Conservation (phyloP, 129 eudicot genomes). For the Chrysanthemum makinoi region DNA sequence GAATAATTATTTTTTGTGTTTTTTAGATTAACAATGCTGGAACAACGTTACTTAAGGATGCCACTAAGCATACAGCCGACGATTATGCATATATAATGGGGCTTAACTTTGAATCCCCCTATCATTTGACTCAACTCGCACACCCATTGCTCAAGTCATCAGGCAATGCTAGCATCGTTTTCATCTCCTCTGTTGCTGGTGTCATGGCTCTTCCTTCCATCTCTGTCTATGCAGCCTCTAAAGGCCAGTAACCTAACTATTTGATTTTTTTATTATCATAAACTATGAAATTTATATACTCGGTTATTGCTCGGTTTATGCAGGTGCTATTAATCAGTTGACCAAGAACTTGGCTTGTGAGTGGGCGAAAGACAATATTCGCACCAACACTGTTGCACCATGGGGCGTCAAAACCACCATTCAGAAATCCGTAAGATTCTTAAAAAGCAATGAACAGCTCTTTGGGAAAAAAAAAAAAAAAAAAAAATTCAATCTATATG, state of each 20-base stretch:
- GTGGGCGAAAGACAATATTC: constrained; percentile 64
- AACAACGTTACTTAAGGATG: constrained; percentile 37
- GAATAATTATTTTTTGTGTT: neutral
- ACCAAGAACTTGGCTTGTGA: constrained; percentile 64
- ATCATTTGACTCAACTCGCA: constrained; percentile 60
- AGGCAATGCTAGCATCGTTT: constrained; percentile 56
- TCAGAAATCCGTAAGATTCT: constrained; percentile 20
- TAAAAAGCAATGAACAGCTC: neutral
- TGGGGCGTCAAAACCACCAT: constrained; percentile 52
- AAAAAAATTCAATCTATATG: neutral
- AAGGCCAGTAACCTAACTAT: constrained; percentile 36
- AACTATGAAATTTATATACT: neutral
- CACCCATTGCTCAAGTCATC: constrained; percentile 65
- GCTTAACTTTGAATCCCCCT: constrained; percentile 57
- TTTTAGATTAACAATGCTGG: constrained; percentile 67
- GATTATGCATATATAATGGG: constrained; percentile 48
- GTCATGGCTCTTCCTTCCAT: constrained; percentile 53
- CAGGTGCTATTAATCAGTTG: constrained; percentile 59
- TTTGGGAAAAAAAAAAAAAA: neutral
- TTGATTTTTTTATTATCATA: neutral
- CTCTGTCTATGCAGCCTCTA: constrained; percentile 60
- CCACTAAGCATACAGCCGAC: constrained; percentile 36
- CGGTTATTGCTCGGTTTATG: constrained; percentile 1
- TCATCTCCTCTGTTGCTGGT: constrained; percentile 71
- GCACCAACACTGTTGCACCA: constrained; percentile 57